Conservation (phyloP, 192 early-diverging fungal genomes). For the Coemansia sp. region DNA sequence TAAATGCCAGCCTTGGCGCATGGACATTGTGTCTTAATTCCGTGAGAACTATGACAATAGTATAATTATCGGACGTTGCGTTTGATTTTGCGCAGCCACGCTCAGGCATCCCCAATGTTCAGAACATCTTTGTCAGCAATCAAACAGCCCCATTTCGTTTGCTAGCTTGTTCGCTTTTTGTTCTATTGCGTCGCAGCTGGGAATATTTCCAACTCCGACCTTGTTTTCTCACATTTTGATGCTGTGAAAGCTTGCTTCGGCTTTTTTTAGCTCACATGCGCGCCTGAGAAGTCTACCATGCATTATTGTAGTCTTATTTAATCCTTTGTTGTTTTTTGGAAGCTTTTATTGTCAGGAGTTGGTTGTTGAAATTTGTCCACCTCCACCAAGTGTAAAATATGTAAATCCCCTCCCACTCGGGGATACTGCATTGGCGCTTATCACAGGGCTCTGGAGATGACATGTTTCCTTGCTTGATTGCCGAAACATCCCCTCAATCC, state of each 20-base stretch:
- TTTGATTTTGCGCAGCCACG: not conserved
- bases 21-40: not conserved
- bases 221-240: not conserved
- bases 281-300: not conserved
- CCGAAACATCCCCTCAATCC: not conserved
- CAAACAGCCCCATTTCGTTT: not conserved
- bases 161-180: not conserved
- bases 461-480: not conserved
- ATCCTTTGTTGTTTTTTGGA: not conserved
- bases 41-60: not conserved
- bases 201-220: not conserved
- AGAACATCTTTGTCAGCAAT: not conserved
- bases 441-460: not conserved
- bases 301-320: not conserved
- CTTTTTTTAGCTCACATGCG: not conserved
- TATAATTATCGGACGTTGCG: not conserved
- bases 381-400: not conserved
- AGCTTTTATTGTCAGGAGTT: too few relatives aligned
- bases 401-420: slow-evolving; percentile 5
- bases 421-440: not conserved
- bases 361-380: slow-evolving; percentile 1
- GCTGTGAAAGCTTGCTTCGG: not conserved
- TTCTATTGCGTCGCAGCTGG: not conserved
- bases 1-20: not conserved
- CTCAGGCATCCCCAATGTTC: not conserved